phyloP scores from a whole-genome alignment of 2,329 filamentous ascomycete species.

The Mollisia scopiformis region DNA sequence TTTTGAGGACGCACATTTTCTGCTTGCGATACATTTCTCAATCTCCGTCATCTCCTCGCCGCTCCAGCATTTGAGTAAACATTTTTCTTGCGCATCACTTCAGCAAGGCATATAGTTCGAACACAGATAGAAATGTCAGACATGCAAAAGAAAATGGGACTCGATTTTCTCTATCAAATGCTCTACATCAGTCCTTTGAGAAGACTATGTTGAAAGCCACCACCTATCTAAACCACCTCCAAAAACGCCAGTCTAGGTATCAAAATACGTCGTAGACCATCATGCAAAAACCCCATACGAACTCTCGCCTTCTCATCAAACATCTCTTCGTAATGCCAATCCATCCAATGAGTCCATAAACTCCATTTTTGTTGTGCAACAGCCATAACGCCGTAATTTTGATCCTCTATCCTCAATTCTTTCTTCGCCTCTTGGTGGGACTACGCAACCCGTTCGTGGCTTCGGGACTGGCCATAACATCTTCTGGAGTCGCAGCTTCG shows the following conservation, averaged over 20 bases:
- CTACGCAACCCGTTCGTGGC: slow-evolving; percentile 16
- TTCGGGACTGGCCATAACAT: slow-evolving; percentile 13
- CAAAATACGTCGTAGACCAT: neutral
- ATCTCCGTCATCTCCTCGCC: no score
- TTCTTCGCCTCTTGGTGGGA: slow-evolving; percentile 30
- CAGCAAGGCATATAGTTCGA: neutral
- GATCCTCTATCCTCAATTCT: slow-evolving; percentile 16
- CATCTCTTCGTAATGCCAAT: neutral
- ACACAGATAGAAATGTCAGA: neutral
- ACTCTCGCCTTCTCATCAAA: neutral
- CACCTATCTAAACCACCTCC: neutral
- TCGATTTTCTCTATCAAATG: neutral
- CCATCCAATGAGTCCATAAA: neutral
- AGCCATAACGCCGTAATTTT: neutral
- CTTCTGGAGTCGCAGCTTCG: slow-evolving; percentile 26
- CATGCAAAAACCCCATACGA: neutral
- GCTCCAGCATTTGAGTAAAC: no score
- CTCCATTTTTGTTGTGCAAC: neutral
- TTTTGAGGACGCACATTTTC: no score
- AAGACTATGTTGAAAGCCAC: neutral
- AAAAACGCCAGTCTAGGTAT: neutral
- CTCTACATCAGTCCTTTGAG: neutral
- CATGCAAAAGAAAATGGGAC: neutral
- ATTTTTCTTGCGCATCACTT: neutral
- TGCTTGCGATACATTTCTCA: no score